Evolutionary conservation across 2,329 filamentous ascomycete species (phyloP).

Genomic region (Tolypocladium paradoxum): DNA sequence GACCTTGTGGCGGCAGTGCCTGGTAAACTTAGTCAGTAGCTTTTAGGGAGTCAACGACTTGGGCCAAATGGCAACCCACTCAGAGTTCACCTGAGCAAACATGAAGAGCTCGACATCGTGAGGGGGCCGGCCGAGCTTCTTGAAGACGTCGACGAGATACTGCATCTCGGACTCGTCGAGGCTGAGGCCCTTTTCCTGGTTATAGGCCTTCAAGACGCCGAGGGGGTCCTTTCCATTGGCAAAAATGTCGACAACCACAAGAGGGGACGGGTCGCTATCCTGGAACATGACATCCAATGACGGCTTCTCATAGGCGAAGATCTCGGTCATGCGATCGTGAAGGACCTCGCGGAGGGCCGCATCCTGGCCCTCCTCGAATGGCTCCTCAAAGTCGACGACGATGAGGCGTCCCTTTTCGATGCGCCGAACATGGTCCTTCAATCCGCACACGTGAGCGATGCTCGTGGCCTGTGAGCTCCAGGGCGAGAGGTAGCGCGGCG

Average conservation of each 20-base stretch:
- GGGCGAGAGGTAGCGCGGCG: slow-evolving; percentile 79
- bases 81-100: slow-evolving; percentile 98
- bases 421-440: slow-evolving; percentile 58
- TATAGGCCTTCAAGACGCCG: slow-evolving; percentile 69
- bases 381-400: slow-evolving; percentile 49
- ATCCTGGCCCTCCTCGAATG: slow-evolving; percentile 28
- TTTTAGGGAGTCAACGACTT: neutral
- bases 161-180: slow-evolving; percentile 84
- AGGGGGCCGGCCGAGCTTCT: slow-evolving; percentile 44
- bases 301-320: slow-evolving; percentile 55
- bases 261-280: slow-evolving; percentile 48
- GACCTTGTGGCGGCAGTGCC: slow-evolving; percentile 70
- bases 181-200: slow-evolving; percentile 72
- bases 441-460: slow-evolving; percentile 83
- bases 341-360: slow-evolving; percentile 58
- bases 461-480: slow-evolving; percentile 96
- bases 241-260: slow-evolving; percentile 68
- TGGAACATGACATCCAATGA: slow-evolving; percentile 70
- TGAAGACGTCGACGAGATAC: slow-evolving; percentile 64
- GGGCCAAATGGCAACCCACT: slow-evolving; percentile 28
- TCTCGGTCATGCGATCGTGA: slow-evolving; percentile 94
- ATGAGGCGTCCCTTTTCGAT: slow-evolving; percentile 82
- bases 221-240: slow-evolving; percentile 53
- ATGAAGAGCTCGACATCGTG: slow-evolving; percentile 96
- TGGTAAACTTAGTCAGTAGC: neutral